These are phyloP conservation scores for Ulmus americana DNA, from an alignment of 331 rosid genomes.

Conservation along the genomic window DNA sequence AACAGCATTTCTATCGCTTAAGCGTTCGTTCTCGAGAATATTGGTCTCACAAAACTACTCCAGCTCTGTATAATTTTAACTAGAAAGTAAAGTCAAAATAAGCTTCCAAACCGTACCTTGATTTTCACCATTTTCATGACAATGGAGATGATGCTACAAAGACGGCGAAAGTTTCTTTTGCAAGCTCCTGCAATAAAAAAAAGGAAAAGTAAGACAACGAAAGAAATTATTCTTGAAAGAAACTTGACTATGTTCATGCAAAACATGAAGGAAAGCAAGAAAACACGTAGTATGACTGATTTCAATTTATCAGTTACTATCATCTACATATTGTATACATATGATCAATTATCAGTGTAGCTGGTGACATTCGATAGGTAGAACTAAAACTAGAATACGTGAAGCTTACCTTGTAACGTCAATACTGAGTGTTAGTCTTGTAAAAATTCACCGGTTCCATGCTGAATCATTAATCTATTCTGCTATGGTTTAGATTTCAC, in stretches of 20 bases:
- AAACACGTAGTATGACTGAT: no score
- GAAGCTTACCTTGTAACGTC: slow-evolving; percentile 47
- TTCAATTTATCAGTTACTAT: no score
- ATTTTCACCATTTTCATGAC: slow-evolving; percentile 13
- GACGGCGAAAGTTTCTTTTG: slow-evolving; percentile 2
- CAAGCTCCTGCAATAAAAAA: no score
- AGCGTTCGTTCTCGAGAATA: slow-evolving; percentile 7
- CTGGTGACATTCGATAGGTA: neutral
- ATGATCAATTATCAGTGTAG: no score
- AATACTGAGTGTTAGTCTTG: slow-evolving; percentile 28
- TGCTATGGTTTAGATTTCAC: slow-evolving; percentile 37
- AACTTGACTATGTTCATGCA: no score
- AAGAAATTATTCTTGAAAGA: no score
- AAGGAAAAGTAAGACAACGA: no score
- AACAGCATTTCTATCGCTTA: slow-evolving; percentile 4
- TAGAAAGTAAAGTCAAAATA: slow-evolving; percentile 18
- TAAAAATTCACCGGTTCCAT: slow-evolving; percentile 25
- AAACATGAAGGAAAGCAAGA: no score
- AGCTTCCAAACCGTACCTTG: slow-evolving; percentile 23
- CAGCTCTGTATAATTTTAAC: slow-evolving; percentile 17
- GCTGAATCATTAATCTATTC: slow-evolving; percentile 28
- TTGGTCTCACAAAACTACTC: slow-evolving; percentile 8
- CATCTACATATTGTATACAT: no score
- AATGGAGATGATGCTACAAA: slow-evolving; percentile 5
- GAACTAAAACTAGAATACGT: neutral